Percentiles rank a stretch among this genome's conserved stretches.
These are phyloP conservation scores for Phytophthora tubulina DNA, from an alignment of 352 stramenopile genomes.

Conservation along the genomic window DNA sequence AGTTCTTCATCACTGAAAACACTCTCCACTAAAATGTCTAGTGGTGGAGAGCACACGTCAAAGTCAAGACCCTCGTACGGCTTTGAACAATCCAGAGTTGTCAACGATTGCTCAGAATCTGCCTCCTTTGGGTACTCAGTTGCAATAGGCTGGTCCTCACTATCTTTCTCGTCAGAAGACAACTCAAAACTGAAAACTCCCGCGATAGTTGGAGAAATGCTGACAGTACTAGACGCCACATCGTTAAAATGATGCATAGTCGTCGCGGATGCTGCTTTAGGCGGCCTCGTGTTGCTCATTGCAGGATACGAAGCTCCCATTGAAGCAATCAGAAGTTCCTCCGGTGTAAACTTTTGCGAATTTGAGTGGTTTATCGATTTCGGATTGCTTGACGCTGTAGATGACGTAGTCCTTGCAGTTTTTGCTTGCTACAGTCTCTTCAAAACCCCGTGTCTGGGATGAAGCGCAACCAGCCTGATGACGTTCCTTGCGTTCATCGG, in stretches of 20 bases:
- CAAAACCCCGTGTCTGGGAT: too few relatives aligned
- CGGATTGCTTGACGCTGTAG: not conserved
- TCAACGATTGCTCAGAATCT: not conserved
- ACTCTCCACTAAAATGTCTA: conserved; percentile 12
- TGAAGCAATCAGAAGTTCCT: conserved; percentile 20
- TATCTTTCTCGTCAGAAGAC: not conserved
- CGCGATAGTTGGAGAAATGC: conserved; percentile 1
- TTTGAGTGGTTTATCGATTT: not conserved
- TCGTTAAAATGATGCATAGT: not conserved
- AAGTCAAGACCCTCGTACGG: not conserved
- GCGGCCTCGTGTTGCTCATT: not conserved
- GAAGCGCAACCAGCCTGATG: not conserved
- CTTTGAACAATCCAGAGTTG: not conserved
- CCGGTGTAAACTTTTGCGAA: not conserved
- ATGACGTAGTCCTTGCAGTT: conserved; percentile 3
- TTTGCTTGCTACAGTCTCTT: not conserved
- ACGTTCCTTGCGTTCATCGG: conserved; percentile 11
- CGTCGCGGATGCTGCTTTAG: not conserved
- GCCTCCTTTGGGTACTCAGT: not conserved
- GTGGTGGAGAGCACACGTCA: conserved; percentile 8
- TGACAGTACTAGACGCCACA: not conserved
- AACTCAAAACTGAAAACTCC: conserved; percentile 1
- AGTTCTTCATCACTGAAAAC: conserved; percentile 17
- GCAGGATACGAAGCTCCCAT: not conserved
- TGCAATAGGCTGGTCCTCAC: not conserved